These are phyloP conservation scores for Penicillium odoratum DNA, from an alignment of 495 filamentous ascomycete species.

Conservation along the genomic window DNA sequence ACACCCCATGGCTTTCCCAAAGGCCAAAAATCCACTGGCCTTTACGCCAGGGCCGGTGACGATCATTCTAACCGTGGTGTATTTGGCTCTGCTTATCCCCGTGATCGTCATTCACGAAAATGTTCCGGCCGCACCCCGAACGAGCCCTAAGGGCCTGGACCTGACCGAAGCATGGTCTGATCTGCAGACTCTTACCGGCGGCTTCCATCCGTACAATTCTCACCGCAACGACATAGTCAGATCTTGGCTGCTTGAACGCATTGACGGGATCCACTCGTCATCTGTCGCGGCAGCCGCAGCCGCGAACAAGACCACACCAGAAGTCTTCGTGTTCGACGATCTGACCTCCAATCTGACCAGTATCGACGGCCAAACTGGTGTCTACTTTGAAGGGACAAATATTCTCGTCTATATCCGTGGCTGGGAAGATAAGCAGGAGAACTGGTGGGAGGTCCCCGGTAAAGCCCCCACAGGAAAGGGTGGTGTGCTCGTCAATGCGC, in stretches of 20 bases:
- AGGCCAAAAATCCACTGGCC: slow-evolving; percentile 54
- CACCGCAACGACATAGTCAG: slow-evolving; percentile 77
- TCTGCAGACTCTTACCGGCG: slow-evolving; percentile 68
- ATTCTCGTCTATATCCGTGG: slow-evolving; percentile 90
- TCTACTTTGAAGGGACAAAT: slow-evolving; percentile 91
- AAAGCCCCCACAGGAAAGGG: slow-evolving; percentile 58
- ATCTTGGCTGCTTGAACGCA: slow-evolving; percentile 70
- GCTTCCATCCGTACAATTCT: slow-evolving; percentile 88
- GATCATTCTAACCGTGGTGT: slow-evolving; percentile 66
- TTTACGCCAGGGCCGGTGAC: slow-evolving; percentile 71
- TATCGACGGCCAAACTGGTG: slow-evolving; percentile 35
- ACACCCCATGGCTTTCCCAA: slow-evolving; percentile 31
- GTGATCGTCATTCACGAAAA: slow-evolving; percentile 73
- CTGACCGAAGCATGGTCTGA: slow-evolving; percentile 86
- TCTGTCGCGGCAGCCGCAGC: slow-evolving; percentile 18
- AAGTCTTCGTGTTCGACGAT: slow-evolving; percentile 75
- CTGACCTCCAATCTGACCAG: slow-evolving; percentile 75
- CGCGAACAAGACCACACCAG: slow-evolving; percentile 30
- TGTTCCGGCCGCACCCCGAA: slow-evolving; percentile 67
- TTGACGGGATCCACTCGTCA: slow-evolving; percentile 63
- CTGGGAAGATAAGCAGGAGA: slow-evolving; percentile 63
- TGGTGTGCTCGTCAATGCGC: slow-evolving; percentile 88
- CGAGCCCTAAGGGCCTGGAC: slow-evolving; percentile 63
- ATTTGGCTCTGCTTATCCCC: slow-evolving; percentile 67
- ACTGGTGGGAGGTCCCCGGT: slow-evolving; percentile 60